Base-by-base conservation (phyloP, 2,329 filamentous ascomycete genomes). In the Malbranchea zuffiana region DNA sequence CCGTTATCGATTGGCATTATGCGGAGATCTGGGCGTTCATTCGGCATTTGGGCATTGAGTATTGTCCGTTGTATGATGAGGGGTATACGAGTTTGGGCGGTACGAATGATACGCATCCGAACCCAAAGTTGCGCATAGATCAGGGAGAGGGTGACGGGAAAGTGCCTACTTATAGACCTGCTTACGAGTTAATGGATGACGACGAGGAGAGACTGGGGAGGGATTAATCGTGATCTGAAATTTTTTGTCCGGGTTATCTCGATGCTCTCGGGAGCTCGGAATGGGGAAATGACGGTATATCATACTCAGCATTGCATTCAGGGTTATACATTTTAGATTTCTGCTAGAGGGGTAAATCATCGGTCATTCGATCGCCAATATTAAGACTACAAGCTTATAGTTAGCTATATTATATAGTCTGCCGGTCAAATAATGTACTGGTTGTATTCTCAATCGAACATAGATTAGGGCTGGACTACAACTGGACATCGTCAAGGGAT, bases 1-100 rank as follows among this genome's bases (percentile, higher is more conserved):
- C 90, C 0, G 82, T 98, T 6, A 87, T 98, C 53, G 90, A 98
- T 61, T 98, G 90, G 90, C 84, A 90, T 57, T 94, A 95, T 59
- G 74, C 76, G 7, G 88, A 96, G 58, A 88, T 96, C 37, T 96
- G 90, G 90, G 75, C 78, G 12, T 86, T 92, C 54, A 68, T 83
- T 69, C 53, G 51, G 19, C 77, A 82, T 51, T 64, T 96, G 19
- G 70, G 75, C 1, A 77, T 96, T 18, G 77, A 79, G 4, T 98
- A 94, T 55, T 96, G 90, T 59, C 63, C 68, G 7, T 67, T 98
- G 17, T 98, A 98, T 59, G 85, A 95, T 56, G 67, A 68, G 47
- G 88, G 88, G 6, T 95, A 90, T 60, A 94, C 90, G 2, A 88
- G 82, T 45, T 68, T 98, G n/a, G 90, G 90, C 13, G 88, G 90